Base-by-base conservation (phyloP, 257 asterid genomes). In the Marsdenia floribunda region DNA sequence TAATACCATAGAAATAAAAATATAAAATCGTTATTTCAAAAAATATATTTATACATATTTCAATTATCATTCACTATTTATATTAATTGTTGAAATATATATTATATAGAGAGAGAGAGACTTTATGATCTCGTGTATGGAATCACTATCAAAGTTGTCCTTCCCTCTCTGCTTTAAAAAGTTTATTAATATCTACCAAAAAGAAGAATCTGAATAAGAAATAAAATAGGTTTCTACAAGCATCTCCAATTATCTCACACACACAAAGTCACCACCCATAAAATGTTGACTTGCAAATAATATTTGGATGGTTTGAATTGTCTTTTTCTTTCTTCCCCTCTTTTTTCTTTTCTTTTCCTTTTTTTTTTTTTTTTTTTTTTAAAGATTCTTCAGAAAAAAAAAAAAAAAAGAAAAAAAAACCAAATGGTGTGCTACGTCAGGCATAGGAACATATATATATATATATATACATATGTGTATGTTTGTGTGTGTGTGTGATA, bases 201-300 rank as follows among this genome's bases (percentile, higher is more conserved):
- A 71, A 71, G 26, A 52, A 70, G 24, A 26, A 52, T 61, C 40
- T 29, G 4, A 33, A 15, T 12, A 49, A 49, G 18, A 5, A 53
- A 71, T 4, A 53, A 29, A 47, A 15, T 35, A 21, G 19, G 18
- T 11, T 33, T 71, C 67, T 46, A 50, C 38, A 18, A 73, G 49
- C 16, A 26, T 46, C 73, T 46, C 73, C n/a, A 40, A 42, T 16
- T 42, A 44, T n/a, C 59, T 14, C 70, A 21, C 6, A 59, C 42
- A 44, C 46, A 77, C 22, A 1, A 58, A 33, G 38, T 26, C 42
- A n/a, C 19, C 61, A 13, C 37, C 57, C 26, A 71, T 61, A 61
- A 77, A 71, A 33, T 52, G 76, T 63, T 77, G 80, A 77, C 80
- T 61, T 63, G 76, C 4, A 47, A 50, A 22, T 24, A 26, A 21